Evolutionary conservation across 2,329 filamentous ascomycete species (phyloP), one percentile per base, ranked within the genome.

Genomic region (Albophoma yamanashiensis): DNA sequence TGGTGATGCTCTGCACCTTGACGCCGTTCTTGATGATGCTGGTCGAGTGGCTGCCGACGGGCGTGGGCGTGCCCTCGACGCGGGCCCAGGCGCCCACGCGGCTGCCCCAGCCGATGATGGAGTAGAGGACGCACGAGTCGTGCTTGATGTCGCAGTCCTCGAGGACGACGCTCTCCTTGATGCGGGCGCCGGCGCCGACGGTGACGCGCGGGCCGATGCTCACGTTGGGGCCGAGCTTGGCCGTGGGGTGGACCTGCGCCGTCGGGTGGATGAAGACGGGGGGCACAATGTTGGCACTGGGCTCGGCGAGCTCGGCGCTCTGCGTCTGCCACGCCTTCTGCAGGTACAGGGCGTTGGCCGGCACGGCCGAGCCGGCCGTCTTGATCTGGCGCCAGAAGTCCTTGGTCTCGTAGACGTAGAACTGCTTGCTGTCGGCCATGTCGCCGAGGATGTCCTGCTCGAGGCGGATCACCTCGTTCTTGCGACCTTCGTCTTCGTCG

Each of bases 301-400:
- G 89, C 64, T 86, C 79, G 15, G 91, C 87, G 58, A 97, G 87
- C 78, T 97, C 93, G 47, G 66, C 61, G 45, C 90, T 91, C 66
- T 86, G 86, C 53, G 81, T 83, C 76, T 97, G 93, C 80, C 89
- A 89, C 25, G 94, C 93, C 79, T 97, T 91, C 73, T 95, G 91
- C 59, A 99, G 85, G 77, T 99, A 99, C 40, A 99, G 84, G 17
- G 94, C 94, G 71, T 97, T 97, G 64, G 94, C 94, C 20, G 94
- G 94, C 36, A 99, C 92, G 57, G 94, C 94, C 7, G 93, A 97
- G 62, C 94, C 94, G 62, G 94, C 94, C 1, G 94, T 97, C 84
- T 99, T 99, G 84, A 99, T 97, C 81, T 99, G 94, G 68, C 94
- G 91, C 94, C 94, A 99, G 76, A 99, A 99, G 75, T 97, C 94